Evolutionary conservation across 73 alveolate genomes (phyloP).

Genomic region (Effrenium voratum): DNA sequence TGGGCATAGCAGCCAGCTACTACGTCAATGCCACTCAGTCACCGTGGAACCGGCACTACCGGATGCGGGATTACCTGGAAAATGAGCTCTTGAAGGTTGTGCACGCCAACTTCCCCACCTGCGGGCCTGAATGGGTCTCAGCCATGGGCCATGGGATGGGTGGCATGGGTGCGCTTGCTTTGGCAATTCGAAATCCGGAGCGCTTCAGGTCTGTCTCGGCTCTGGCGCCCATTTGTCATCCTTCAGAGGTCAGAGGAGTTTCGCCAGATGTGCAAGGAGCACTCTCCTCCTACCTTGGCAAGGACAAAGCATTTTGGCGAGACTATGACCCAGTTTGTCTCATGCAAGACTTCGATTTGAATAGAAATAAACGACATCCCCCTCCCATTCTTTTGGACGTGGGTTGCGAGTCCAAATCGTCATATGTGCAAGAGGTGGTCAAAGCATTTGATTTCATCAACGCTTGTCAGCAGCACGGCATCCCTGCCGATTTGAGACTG

Average conservation of each 20-base stretch:
- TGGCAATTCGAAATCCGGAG: not conserved
- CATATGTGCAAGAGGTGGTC: not conserved
- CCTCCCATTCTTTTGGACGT: slow-evolving; percentile 55
- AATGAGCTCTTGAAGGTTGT: slow-evolving; percentile 23
- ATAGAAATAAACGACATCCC: not conserved
- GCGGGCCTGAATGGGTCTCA: slow-evolving; percentile 47
- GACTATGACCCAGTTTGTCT: slow-evolving; percentile 1
- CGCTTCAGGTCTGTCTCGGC: slow-evolving; percentile 61
- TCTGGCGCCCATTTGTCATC: slow-evolving; percentile 34
- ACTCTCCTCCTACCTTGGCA: slow-evolving; percentile 18
- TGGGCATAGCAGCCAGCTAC: not conserved
- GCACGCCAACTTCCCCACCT: slow-evolving; percentile 46
- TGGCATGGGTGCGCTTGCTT: slow-evolving; percentile 29
- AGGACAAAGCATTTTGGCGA: not conserved
- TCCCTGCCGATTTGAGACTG: slow-evolving; percentile 29
- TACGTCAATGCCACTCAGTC: slow-evolving; percentile 48
- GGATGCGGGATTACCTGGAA: slow-evolving; percentile 42
- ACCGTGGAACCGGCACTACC: slow-evolving; percentile 28
- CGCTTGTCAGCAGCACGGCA: not conserved
- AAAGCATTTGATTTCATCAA: slow-evolving; percentile 13
- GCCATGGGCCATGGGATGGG: slow-evolving; percentile 68
- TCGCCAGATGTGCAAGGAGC: not conserved
- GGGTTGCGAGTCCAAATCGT: slow-evolving; percentile 8
- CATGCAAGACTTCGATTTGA: not conserved
- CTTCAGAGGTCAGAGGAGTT: not conserved